phyloP scores from a whole-genome alignment of 768 basidiomycete species.

The Macrolepiota dolichaula region DNA sequence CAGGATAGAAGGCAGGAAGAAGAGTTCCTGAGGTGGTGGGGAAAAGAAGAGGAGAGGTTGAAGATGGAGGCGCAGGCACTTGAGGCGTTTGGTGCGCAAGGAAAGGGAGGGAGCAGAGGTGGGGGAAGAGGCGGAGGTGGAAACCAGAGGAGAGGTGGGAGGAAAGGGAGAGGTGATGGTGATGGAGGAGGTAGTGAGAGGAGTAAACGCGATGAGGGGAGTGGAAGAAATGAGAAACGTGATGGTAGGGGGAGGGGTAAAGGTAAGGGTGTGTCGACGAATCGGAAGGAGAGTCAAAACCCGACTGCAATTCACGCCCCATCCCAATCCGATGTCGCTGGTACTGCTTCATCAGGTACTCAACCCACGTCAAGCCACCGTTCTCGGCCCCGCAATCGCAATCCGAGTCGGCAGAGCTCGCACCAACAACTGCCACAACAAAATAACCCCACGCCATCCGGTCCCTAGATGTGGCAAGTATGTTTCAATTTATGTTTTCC shows the following conservation, averaged over 20 bases:
- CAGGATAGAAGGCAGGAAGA: constrained; percentile 59
- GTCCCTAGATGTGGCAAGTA: too few relatives aligned
- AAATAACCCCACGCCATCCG: too few relatives aligned
- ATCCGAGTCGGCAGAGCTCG: too few relatives aligned
- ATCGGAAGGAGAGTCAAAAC: not conserved
- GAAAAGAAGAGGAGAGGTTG: constrained; percentile 73
- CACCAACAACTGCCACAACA: too few relatives aligned
- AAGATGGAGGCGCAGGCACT: constrained; percentile 38
- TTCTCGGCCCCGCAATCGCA: too few relatives aligned
- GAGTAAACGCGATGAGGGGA: not conserved
- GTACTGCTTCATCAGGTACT: too few relatives aligned
- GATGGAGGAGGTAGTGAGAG: not conserved
- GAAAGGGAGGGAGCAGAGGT: not conserved
- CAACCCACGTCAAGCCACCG: too few relatives aligned
- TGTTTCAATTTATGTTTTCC: too few relatives aligned
- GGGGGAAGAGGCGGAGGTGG: not conserved
- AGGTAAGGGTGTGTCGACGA: not conserved
- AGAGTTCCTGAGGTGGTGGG: constrained; percentile 90
- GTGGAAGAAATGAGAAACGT: not conserved
- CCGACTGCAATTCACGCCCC: too few relatives aligned
- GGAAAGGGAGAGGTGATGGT: not conserved
- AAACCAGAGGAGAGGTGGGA: not conserved
- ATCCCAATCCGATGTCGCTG: too few relatives aligned
- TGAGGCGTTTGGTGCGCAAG: constrained; percentile 12
- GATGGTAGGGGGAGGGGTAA: not conserved